Evolutionary conservation across 83 land plant species (phyloP), one percentile per base, ranked within the genome.

Genomic region (Picea mariana): DNA sequence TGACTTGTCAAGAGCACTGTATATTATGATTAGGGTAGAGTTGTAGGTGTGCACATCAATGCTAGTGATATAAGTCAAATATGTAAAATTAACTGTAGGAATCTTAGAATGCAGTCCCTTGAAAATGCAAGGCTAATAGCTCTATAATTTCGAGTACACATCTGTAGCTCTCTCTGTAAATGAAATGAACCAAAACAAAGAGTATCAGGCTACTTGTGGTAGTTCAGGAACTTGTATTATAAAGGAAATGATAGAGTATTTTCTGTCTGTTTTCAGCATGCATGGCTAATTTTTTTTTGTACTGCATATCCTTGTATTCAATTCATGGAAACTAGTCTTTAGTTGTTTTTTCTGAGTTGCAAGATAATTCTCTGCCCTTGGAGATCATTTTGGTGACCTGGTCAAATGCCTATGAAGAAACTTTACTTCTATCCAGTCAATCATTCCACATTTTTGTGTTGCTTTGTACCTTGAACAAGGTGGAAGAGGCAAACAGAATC

Each of bases 11-110:
- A 44, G 82, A 49, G 82, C 68, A 49, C 52, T 67, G 73, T 47
- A 67, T 73, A 47, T 73, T 73, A 44, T 73, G 58, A 73, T 26
- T 49, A 23, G 61, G 61, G 78, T 15, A 49, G 8, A 76, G 21
- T 17, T 24, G 61, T 76, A 76, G 61, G 78, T 52, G 78, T 76
- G 60, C 61, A 76, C 26, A 60, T 52, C 78, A 76, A 76, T 76
- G 61, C 13, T 55, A 23, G 78, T 76, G 21, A 73, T 8, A 17
- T 73, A 49, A 52, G 78, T 76, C 40, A 73, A n/a, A 17, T 73
- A 49, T 73, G 77, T 42, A 44, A 42, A 17, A n/a, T 44, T 49
- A 21, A 72, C 49, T 72, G 4, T 21, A 72, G 38, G 55, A 72
- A 72, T 44, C 77, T 72, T 72, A 72, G 78, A 75, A 13, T 49